Evolutionary conservation across 106 monocot species (phyloP).

Genomic region (Apostasia shenzhenica): DNA sequence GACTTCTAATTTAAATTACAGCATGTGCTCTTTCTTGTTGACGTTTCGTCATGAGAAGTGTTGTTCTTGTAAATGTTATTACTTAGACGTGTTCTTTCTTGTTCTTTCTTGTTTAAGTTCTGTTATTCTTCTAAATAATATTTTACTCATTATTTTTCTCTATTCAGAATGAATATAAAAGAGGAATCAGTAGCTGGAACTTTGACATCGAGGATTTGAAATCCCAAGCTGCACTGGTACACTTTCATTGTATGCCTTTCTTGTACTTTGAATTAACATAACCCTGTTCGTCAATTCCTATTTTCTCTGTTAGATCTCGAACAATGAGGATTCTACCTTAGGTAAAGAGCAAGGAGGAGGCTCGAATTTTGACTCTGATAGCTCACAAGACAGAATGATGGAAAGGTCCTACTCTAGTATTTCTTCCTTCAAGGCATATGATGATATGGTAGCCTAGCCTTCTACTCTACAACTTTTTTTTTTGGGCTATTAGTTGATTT

Average conservation of each 20-base stretch:
- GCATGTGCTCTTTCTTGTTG: too few species aligned
- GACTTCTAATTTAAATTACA: too few species aligned
- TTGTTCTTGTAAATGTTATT: too few species aligned
- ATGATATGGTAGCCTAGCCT: background rate
- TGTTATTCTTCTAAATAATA: too few species aligned
- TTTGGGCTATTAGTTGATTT: background rate
- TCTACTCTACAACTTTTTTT: background rate
- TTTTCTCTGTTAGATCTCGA: conserved; percentile 10
- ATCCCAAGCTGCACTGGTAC: conserved; percentile 61
- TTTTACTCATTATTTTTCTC: background rate
- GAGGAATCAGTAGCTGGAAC: conserved; percentile 78
- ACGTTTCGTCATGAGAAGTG: too few species aligned
- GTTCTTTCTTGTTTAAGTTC: too few species aligned
- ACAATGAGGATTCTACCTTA: conserved; percentile 23
- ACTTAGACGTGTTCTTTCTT: too few species aligned
- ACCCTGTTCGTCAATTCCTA: background rate
- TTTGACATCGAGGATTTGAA: conserved; percentile 73
- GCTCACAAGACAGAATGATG: conserved; percentile 21
- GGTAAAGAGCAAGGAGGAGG: conserved; percentile 15
- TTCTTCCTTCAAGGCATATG: conserved; percentile 1
- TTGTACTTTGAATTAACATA: background rate
- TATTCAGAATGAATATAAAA: conserved; percentile 62
- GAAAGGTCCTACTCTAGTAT: conserved; percentile 2
- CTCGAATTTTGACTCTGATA: conserved; percentile 33
- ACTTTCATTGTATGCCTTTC: background rate